These are phyloP conservation scores for Aspergillus piperis DNA, from an alignment of 2,329 filamentous ascomycete species.

Conservation along the genomic window DNA sequence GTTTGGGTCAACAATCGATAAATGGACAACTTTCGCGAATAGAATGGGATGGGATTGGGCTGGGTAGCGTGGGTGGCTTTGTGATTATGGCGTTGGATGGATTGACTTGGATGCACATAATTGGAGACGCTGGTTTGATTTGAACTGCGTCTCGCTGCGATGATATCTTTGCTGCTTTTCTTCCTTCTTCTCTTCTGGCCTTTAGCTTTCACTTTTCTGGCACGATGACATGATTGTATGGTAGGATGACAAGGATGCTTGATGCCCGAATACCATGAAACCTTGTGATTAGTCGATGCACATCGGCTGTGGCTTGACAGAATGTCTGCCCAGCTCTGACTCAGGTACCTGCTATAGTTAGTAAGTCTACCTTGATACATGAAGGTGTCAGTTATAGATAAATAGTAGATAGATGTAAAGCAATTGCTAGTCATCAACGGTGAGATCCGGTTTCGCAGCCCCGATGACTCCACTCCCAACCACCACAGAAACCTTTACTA, in stretches of 20 bases:
- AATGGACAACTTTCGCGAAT: background rate
- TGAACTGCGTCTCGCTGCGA: slow-evolving; percentile 1
- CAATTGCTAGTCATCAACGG: too few relatives aligned
- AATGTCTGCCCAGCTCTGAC: background rate
- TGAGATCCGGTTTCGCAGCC: too few relatives aligned
- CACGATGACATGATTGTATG: slow-evolving; percentile 11
- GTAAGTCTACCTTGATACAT: background rate
- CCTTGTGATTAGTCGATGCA: slow-evolving; percentile 1
- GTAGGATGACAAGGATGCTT: slow-evolving; percentile 5
- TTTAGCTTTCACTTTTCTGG: background rate
- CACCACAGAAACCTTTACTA: too few relatives aligned
- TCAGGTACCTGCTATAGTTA: background rate
- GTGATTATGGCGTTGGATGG: slow-evolving; percentile 8
- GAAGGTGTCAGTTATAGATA: too few relatives aligned
- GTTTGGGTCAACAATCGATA: slow-evolving; percentile 33
- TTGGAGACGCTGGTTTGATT: background rate
- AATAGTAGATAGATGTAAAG: too few relatives aligned
- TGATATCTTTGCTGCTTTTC: slow-evolving; percentile 6
- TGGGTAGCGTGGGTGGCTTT: slow-evolving; percentile 1
- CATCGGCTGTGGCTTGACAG: background rate
- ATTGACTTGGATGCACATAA: background rate
- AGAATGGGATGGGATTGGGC: background rate
- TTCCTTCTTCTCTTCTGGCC: background rate
- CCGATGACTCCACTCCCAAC: too few relatives aligned
- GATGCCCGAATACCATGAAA: slow-evolving; percentile 7